Base-by-base conservation (phyloP, 495 filamentous ascomycete species). In the Talaromyces wortmannii region DNA sequence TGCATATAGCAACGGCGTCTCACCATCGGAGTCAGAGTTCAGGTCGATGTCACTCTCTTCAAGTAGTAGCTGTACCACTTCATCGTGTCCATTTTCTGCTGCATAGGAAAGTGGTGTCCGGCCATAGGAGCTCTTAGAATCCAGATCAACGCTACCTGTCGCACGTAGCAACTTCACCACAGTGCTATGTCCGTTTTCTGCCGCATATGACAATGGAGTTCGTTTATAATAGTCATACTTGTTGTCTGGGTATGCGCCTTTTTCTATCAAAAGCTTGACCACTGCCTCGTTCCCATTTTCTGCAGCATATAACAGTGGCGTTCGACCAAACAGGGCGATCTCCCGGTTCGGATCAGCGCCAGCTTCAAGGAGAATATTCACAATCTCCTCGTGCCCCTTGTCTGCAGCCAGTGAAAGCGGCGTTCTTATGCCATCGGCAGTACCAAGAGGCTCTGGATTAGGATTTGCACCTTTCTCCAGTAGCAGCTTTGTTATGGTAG, bases 11-110 rank as follows among this genome's bases (percentile, higher is more conserved):
- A 58, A 45, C 29, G 59, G 56, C 5, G 59, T 56, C 4, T 23
- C 2, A 23, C 4, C 23, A 23, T 23, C 23, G 29, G 49, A n/a
- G 17, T 31, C 13, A 11, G 56, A 52, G 8, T 69, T 55, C 3
- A 69, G 15, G 33, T 60, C 33, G 13, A 13, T 46, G 48, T 59
- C 65, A 40, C 57, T 59, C 2, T 59, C 43, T 17, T 65, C 50
- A n/a, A 65, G 55, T 8, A 70, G 57, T 30, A 67, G 36, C 15
- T 56, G 13, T 10, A 64, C 64, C 3, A 64, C 48, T 12, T 44
- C 43, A 31, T 55, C 10, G 23, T 63, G 16, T 0, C 59, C 57
- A 8, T 17, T 4, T 32, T 29, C 45, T 32, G 40, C 45, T 13
- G 53, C 53, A 5, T 47, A 33, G 0, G 40, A 48, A 13, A 55